Evolutionary conservation across 306 rosid species (phyloP), one percentile per base, ranked within the genome.

Genomic region (Pyrus pyrifolia): DNA sequence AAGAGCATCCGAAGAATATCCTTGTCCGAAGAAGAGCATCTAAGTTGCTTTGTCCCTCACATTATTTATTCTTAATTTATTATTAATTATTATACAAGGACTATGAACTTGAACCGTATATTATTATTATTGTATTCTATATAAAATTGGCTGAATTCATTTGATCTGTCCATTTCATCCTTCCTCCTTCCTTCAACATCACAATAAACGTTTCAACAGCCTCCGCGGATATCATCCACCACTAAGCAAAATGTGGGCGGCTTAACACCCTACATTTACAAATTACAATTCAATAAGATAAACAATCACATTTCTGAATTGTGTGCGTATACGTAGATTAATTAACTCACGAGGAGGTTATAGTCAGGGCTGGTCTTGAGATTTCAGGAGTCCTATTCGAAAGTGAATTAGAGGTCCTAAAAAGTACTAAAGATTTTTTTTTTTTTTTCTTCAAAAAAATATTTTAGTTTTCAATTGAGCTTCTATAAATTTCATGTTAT

Each of bases 111-210:
- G 38, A 27, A 61, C 1, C 2, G 4, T 13, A 62, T 11, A 42
- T 38, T 38, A 38, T 51, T 11, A 14, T 46, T 49, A 12, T 9
- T 38, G 14, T 42, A 13, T 51, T 51, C 17, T 13, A 0, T 51
- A 51, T 10, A 9, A 40, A 21, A 66, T 60, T 57, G 68, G 4
- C 76, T 25, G 76, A 49, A 61, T 80, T 29, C 80, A 8, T 45
- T 14, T 68, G 35, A 61, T 75, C 58, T 75, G 59, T 69, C 76
- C 11, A 49, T 61, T 59, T 68, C 74, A 67, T 22, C 4, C 40
- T 17, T 31, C 22, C 13, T 3, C 68, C 22, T 6, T 30, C 40
- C 55, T 49, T 49, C 55, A 15, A 14, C 68, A 8, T 64, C 15
- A 31, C 68, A 17, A 4, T 8, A 7, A 8, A 3, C 22, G 29